These are phyloP conservation scores for Ilyonectria destructans DNA, from an alignment of 2,329 filamentous ascomycete genomes.

Conservation along the genomic window DNA sequence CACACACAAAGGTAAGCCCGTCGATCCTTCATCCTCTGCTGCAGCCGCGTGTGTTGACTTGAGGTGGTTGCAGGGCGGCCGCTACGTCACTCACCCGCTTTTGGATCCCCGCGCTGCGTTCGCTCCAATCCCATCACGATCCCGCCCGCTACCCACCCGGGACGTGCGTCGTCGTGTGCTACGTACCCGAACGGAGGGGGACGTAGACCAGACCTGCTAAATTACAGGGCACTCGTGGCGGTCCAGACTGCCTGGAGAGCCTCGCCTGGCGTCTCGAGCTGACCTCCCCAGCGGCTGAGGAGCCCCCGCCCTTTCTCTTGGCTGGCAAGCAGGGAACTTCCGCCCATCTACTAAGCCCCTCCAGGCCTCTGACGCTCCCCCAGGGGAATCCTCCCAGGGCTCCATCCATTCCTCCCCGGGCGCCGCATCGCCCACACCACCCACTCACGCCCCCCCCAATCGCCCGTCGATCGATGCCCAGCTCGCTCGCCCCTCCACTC, in stretches of 20 bases:
- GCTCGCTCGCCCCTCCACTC: conserved; percentile 8
- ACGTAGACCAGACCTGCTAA: not conserved
- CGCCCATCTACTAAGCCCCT: not conserved
- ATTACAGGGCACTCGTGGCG: conserved; percentile 1
- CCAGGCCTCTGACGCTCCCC: not conserved
- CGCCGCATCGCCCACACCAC: not conserved
- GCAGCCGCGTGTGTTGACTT: not conserved
- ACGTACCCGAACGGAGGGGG: not conserved
- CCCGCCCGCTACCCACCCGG: not conserved
- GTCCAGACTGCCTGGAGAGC: not conserved
- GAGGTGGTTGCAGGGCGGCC: conserved; percentile 7
- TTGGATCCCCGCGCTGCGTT: conserved; percentile 9
- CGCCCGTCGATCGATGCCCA: conserved; percentile 25
- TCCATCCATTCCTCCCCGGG: not conserved
- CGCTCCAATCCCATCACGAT: conserved; percentile 7
- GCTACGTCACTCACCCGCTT: conserved; percentile 14
- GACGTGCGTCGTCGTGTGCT: not conserved
- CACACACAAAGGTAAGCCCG: not conserved
- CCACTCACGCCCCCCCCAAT: conserved; percentile 11
- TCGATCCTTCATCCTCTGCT: not conserved
- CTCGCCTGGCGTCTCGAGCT: not conserved
- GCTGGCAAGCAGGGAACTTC: not conserved
- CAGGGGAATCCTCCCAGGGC: not conserved
- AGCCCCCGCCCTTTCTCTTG: not conserved
- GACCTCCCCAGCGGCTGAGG: not conserved